These are phyloP conservation scores for Moniliophthora roreri DNA, from an alignment of 1,284 basidiomycete genomes.

Conservation along the genomic window DNA sequence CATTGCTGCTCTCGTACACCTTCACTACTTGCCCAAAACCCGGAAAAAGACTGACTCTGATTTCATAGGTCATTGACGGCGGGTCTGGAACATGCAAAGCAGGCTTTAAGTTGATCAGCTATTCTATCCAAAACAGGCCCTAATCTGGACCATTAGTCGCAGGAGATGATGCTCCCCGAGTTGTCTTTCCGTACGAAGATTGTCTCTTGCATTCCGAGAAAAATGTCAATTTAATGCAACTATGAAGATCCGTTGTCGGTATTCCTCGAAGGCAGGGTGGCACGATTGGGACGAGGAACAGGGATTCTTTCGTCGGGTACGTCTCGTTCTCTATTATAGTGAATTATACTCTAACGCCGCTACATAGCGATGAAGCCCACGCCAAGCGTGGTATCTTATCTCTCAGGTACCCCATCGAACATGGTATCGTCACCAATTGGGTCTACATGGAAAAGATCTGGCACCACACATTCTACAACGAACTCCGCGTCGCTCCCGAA, in stretches of 20 bases:
- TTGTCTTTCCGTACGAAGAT: slow-evolving; percentile 11
- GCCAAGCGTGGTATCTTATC: slow-evolving; percentile 14
- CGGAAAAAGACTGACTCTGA: background rate
- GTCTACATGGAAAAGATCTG: slow-evolving; percentile 17
- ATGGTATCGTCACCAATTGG: slow-evolving; percentile 18
- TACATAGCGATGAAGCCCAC: slow-evolving; percentile 13
- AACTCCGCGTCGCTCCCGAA: slow-evolving; percentile 15
- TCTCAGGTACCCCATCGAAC: slow-evolving; percentile 15
- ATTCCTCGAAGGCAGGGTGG: slow-evolving; percentile 8
- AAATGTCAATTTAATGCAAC: too few relatives aligned
- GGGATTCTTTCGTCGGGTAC: slow-evolving; percentile 14
- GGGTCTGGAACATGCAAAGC: slow-evolving; percentile 17
- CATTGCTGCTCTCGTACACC: slow-evolving; percentile 8
- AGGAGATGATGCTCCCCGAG: slow-evolving; percentile 14
- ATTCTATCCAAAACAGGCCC: background rate
- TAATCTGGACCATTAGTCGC: slow-evolving; percentile 7
- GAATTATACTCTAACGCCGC: background rate
- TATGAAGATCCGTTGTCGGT: slow-evolving; percentile 13
- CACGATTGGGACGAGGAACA: slow-evolving; percentile 13
- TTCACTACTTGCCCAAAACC: background rate
- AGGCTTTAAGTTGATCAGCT: slow-evolving; percentile 3
- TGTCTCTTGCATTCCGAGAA: background rate
- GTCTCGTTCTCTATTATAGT: background rate
- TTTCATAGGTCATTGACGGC: slow-evolving; percentile 14
- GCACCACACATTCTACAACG: slow-evolving; percentile 16